These are phyloP conservation scores for Colletotrichum sp. DNA, from an alignment of 2,329 filamentous ascomycete species.

Conservation along the genomic window DNA sequence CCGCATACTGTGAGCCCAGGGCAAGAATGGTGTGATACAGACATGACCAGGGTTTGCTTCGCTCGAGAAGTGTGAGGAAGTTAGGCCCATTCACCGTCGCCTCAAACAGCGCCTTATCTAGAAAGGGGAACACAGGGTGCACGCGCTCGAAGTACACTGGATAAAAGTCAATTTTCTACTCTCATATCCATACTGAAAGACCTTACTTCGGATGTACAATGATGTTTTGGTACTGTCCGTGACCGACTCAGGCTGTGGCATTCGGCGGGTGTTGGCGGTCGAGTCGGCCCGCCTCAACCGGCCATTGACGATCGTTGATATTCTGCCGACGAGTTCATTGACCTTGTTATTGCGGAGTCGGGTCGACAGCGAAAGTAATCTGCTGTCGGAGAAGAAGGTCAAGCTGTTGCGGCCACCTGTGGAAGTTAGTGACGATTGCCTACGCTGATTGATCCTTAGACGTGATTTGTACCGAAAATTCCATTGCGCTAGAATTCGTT, in stretches of 20 bases:
- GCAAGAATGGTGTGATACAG: slow-evolving; percentile 44
- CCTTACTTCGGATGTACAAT: slow-evolving; percentile 14
- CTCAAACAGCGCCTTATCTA: slow-evolving; percentile 41
- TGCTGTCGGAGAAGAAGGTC: slow-evolving; percentile 33
- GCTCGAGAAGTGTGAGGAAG: slow-evolving; percentile 27
- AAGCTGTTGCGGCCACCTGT: slow-evolving; percentile 30
- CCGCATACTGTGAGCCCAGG: slow-evolving; percentile 39
- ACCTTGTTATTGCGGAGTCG: slow-evolving; percentile 33
- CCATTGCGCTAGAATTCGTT: slow-evolving; percentile 28
- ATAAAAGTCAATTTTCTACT: neutral
- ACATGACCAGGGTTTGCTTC: slow-evolving; percentile 36
- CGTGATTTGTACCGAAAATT: slow-evolving; percentile 26
- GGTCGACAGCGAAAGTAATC: slow-evolving; percentile 31
- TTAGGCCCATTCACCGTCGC: slow-evolving; percentile 29
- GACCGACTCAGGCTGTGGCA: neutral
- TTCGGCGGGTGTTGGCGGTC: neutral
- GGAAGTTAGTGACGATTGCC: neutral
- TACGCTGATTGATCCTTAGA: neutral
- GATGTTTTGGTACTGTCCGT: neutral
- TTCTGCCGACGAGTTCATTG: slow-evolving; percentile 30
- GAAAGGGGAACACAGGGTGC: slow-evolving; percentile 44
- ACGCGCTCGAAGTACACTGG: slow-evolving; percentile 43
- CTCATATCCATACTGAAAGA: neutral
- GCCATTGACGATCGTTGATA: slow-evolving; percentile 27
- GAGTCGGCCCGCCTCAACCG: slow-evolving; percentile 17